Base-by-base conservation (phyloP, 345 rosid genomes). In the Citropsis articulata region DNA sequence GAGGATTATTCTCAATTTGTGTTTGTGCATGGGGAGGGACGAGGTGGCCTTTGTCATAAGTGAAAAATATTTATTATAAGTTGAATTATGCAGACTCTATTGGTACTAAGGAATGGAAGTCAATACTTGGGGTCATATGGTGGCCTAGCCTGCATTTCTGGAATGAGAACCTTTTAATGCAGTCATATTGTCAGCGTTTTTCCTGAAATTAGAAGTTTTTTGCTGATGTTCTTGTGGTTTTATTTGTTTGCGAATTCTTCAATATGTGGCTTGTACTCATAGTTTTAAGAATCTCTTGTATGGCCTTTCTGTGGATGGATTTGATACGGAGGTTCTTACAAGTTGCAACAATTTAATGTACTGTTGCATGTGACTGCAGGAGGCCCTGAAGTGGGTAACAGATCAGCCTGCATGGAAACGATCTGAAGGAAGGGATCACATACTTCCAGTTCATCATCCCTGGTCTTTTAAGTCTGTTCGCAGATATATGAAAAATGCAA, bases 381-480 rank as follows among this genome's bases (percentile, higher is more conserved):
- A 96, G 83, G 99, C 90, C 63, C 75, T 96, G 81, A 90, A 94
- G 84, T 96, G 99, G 98, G 93, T 96, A 76, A 96, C 94, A 12
- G 94, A 96, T 85, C 98, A 94, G 82, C 98, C 99, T 79, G 98
- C 97, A 25, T 94, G 98, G 99, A 91, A 90, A 79, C 85, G 90
- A 69, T 94, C 99, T 21, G 90, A 83, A 79, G 99, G 98, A 70
- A 90, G 93, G 83, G 98, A 96, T 89, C 99, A 96, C 85, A 90
- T 94, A 79, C 89, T 96, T 85, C 98, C 99, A 45, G 90, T 96
- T 79, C 99, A 96, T 84, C 99, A 96, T 87, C 98, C 99, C 3
- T 96, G 99, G 99, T 94, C 98, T 66, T 94, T 94, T 79, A 96
- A 96, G 85, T 83, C 99, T 2, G 99, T 91, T 71, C 98, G 98